Conservation (phyloP, 2,329 filamentous ascomycete genomes). For the Cadophora sp. region DNA sequence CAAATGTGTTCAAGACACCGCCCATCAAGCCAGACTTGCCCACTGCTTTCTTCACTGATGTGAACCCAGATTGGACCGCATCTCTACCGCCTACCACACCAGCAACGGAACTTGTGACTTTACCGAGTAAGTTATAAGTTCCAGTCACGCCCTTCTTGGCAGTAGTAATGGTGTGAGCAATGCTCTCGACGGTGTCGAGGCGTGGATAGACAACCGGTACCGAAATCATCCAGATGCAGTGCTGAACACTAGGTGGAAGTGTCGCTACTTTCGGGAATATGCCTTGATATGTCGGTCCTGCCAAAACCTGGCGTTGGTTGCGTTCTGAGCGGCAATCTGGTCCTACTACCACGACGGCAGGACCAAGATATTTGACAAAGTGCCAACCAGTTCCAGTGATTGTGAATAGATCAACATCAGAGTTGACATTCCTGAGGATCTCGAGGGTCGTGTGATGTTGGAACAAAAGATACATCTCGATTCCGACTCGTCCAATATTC, state of each 20-base stretch:
- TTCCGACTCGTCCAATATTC: constrained; percentile 93
- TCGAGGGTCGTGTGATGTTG: constrained; percentile 97
- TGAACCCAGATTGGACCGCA: constrained; percentile 90
- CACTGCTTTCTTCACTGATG: constrained; percentile 93
- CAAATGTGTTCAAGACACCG: constrained; percentile 92
- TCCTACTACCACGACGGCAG: constrained; percentile 87
- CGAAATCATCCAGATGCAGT: constrained; percentile 95
- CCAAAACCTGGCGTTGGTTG: constrained; percentile 89
- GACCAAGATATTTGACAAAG: constrained; percentile 95
- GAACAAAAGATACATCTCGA: constrained; percentile 98
- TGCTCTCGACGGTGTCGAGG: constrained; percentile 87
- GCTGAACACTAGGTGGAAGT: constrained; percentile 90
- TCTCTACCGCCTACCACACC: constrained; percentile 95
- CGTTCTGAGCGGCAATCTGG: constrained; percentile 92
- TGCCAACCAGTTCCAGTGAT: constrained; percentile 98
- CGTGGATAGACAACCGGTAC: constrained; percentile 91
- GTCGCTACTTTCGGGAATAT: constrained; percentile 95
- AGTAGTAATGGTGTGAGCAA: constrained; percentile 89
- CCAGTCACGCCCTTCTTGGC: constrained; percentile 97
- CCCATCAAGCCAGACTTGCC: constrained; percentile 97
- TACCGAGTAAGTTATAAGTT: constrained; percentile 94
- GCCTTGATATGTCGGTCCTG: constrained; percentile 95
- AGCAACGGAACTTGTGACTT: constrained; percentile 92
- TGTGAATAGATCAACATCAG: constrained; percentile 92
- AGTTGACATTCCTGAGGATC: constrained; percentile 85